Base-by-base conservation (phyloP, 306 rosid species). In the Echinosophora koreensis region DNA sequence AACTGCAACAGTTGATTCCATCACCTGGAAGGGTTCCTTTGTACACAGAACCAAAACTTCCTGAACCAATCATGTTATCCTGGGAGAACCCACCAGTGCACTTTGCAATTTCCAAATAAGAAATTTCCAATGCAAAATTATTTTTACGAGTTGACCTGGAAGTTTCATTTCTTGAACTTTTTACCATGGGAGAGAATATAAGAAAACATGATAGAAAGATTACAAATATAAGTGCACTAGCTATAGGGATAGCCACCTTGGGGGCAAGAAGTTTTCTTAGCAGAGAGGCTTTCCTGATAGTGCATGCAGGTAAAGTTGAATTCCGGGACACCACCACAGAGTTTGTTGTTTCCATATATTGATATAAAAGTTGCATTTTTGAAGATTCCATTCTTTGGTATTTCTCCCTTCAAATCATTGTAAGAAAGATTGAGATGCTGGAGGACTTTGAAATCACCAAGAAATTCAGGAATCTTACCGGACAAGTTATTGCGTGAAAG, bases 21-120 rank as follows among this genome's bases (percentile, higher is more conserved):
- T 74, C 74, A 0, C 16, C 3, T 18, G 57, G 11, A 42, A 85
- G 74, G 4, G 34, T 71, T 63, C 86, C 89, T 76, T 79, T 85
- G 54, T 85, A 85, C 2, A 82, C 77, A 58, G 73, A 82, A 60
- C 87, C 83, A 68, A 84, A 87, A 51, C 83, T 77, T 74, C 88
- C 76, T 2, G 16, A 65, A 11, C 84, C 86, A 12, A 87, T 75
- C 58, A 87, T 17, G 65, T 84, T 81, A 22, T 71, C 78, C 4
- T 13, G 4, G 2, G 86, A 81, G 73, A 87, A 84, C 2, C 84
- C 81, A 2, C 73, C 76, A 5, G 86, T 84, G 52, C 77, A 63
- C 49, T 65, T 62, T 2, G 2, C 51, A 13, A 84, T 66, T 28
- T 78, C 77, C 4, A 41, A 51, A 68, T 84, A 87, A 30, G 90